Evolutionary conservation across 129 eudicot genomes (phyloP).

Genomic region (Logfia minima): DNA sequence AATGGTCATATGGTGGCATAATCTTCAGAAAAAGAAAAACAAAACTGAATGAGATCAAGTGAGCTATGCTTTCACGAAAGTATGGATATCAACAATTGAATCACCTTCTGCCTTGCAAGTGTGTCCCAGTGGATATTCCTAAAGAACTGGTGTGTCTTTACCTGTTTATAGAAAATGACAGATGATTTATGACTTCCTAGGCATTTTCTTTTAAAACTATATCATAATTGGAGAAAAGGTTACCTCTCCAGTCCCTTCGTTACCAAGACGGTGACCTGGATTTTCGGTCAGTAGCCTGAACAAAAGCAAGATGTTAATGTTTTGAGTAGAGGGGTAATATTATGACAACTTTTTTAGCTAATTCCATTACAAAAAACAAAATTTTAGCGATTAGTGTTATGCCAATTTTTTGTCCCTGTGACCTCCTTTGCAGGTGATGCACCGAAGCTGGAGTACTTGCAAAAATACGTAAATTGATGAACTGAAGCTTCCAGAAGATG

Average conservation of each 20-base stretch:
- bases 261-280: conserved; percentile 90
- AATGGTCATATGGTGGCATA: neutral
- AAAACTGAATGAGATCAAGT: neutral
- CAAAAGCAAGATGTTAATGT: conserved; percentile 10
- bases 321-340: neutral
- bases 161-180: conserved; percentile 43
- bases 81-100: neutral
- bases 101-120: conserved; percentile 92
- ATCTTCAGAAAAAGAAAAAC: conserved; percentile 1
- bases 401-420: neutral
- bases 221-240: conserved; percentile 3
- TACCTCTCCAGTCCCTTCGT: conserved; percentile 89
- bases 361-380: neutral
- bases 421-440: conserved; percentile 3
- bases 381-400: neutral
- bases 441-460: conserved; percentile 8
- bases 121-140: conserved; percentile 90
- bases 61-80: neutral
- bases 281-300: conserved; percentile 77
- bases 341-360: neutral
- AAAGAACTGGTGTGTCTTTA: conserved; percentile 73
- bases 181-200: neutral
- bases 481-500: neutral
- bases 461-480: neutral
- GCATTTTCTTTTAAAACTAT: neutral